These are phyloP conservation scores for Cenchrus purpureus DNA, from an alignment of 176 grass and related monocot species.

Conservation along the genomic window DNA sequence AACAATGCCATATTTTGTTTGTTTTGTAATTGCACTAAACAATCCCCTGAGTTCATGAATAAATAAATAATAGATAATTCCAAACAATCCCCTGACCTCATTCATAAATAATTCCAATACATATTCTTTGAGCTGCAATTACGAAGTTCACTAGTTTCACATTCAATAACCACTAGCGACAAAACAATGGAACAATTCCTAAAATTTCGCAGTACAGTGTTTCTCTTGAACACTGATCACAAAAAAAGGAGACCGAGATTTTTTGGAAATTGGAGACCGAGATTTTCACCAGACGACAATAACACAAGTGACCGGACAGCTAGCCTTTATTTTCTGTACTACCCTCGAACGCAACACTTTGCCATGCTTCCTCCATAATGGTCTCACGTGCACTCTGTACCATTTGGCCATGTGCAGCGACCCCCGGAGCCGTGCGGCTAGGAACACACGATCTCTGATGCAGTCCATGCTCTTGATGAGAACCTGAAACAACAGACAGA, in stretches of 20 bases:
- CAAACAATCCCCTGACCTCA: neutral
- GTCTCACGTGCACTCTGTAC: conserved; percentile 45
- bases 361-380: conserved; percentile 42
- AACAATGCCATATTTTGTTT: no score
- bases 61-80: neutral
- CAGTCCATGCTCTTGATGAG: conserved; percentile 45
- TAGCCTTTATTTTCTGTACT: neutral
- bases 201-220: neutral
- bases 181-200: neutral
- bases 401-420: conserved; percentile 47
- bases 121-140: neutral
- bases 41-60: neutral
- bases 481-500: conserved; percentile 64
- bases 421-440: conserved; percentile 45
- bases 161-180: neutral
- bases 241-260: neutral
- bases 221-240: conserved; percentile 21
- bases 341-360: conserved; percentile 40
- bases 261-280: neutral
- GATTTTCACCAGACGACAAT: conserved; percentile 11
- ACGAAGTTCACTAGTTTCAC: neutral
- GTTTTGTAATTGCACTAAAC: neutral
- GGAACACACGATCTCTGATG: conserved; percentile 50
- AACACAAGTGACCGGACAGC: neutral
- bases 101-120: neutral